Evolutionary conservation across 2,329 filamentous ascomycete genomes (phyloP).

Genomic region (Ceratocystis huliohia): DNA sequence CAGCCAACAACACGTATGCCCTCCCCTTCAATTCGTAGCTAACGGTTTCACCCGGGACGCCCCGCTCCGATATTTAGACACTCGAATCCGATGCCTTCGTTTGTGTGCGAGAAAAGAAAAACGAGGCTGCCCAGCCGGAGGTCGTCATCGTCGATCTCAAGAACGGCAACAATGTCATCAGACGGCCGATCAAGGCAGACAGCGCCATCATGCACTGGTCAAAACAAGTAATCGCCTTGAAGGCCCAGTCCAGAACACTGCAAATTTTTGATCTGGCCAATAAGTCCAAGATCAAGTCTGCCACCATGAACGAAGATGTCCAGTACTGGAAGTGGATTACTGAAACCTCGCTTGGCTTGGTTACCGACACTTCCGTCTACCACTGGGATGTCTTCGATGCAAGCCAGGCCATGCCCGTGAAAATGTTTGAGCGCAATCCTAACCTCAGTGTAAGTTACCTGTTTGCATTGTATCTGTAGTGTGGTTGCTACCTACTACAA

Average conservation of each 20-base stretch:
- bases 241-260: conserved; percentile 83
- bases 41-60: not conserved
- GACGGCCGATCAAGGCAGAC: conserved; percentile 94
- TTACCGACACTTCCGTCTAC: conserved; percentile 82
- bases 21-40: not conserved
- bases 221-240: conserved; percentile 89
- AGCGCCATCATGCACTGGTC: conserved; percentile 99
- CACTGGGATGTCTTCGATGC: conserved; percentile 96
- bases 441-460: conserved; percentile 63
- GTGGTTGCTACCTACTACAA: too few relatives aligned
- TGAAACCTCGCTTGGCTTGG: conserved; percentile 73
- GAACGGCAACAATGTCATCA: conserved; percentile 89
- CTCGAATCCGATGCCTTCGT: conserved; percentile 96
- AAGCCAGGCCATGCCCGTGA: conserved; percentile 63
- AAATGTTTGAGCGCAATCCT: conserved; percentile 87
- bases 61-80: conserved; percentile 45
- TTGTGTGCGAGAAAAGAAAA: conserved; percentile 90
- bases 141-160: conserved; percentile 97
- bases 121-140: conserved; percentile 70
- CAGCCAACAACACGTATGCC: not conserved
- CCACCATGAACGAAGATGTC: conserved; percentile 92
- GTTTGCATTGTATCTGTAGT: not conserved
- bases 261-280: conserved; percentile 93
- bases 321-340: conserved; percentile 99
- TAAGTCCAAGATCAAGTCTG: conserved; percentile 93